phyloP scores from a whole-genome alignment of 768 basidiomycete species.

The Suillus brevipes region DNA sequence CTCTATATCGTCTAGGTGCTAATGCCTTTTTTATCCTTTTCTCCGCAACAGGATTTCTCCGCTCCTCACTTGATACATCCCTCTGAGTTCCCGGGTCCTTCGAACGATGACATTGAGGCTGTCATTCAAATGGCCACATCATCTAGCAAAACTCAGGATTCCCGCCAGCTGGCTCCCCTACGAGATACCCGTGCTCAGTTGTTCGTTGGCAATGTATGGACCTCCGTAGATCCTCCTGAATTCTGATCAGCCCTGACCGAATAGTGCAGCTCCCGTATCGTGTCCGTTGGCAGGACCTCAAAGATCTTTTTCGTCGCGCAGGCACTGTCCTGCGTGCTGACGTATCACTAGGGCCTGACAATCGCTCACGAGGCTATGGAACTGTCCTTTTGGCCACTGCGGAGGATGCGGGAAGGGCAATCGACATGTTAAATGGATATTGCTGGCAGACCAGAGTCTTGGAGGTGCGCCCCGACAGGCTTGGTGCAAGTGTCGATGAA shows the following conservation, averaged over 20 bases:
- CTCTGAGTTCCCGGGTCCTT: conserved; percentile 35
- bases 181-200: conserved; percentile 93
- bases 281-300: conserved; percentile 98
- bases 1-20: background rate
- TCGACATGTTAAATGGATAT: conserved; percentile 96
- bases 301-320: conserved; percentile 94
- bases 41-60: conserved; percentile 14
- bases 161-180: conserved; percentile 43
- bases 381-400: conserved; percentile 93
- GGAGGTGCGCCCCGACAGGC: conserved; percentile 88
- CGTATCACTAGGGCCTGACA: conserved; percentile 81
- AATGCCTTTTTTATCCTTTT: conserved; percentile 1
- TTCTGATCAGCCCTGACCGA: background rate
- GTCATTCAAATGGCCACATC: conserved; percentile 91
- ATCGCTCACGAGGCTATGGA: conserved; percentile 90
- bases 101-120: conserved; percentile 88
- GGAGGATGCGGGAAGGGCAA: conserved; percentile 91
- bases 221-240: conserved; percentile 8
- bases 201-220: conserved; percentile 90
- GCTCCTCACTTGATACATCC: conserved; percentile 4
- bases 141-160: conserved; percentile 51
- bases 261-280: conserved; percentile 84
- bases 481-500: conserved; percentile 37
- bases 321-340: conserved; percentile 85
- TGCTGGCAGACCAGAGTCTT: conserved; percentile 94